A percentile compares a stretch with the other conserved stretches of the same genome.
phyloP scores from a whole-genome alignment of 78 protist species.

The Polysphondylium violaceum region DNA sequence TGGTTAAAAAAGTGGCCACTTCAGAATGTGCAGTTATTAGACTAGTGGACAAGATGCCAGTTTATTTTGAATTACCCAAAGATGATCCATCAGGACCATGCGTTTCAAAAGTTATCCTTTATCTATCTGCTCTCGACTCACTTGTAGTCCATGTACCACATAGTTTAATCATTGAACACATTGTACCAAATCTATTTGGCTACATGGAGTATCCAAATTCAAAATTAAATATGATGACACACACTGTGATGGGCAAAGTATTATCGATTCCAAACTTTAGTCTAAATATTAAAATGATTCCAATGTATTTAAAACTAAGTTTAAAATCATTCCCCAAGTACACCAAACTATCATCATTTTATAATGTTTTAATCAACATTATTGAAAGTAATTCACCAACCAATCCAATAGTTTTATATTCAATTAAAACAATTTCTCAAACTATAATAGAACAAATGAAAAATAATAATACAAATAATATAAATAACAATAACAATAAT shows the following conservation, averaged over 20 bases:
- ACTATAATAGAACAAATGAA: conserved; percentile 1
- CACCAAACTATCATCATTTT: conserved; percentile 39
- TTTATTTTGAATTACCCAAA: conserved; percentile 18
- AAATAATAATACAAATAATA: conserved; percentile 1
- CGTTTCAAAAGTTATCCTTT: conserved; percentile 49
- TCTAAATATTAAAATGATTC: conserved; percentile 53
- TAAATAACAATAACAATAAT: background rate
- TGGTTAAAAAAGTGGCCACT: conserved; percentile 19
- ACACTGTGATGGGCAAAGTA: conserved; percentile 24
- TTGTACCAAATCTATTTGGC: conserved; percentile 71
- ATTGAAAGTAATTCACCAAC: conserved; percentile 73
- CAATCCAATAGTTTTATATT: conserved; percentile 47
- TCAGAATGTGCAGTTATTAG: conserved; percentile 75
- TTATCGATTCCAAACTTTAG: conserved; percentile 52
- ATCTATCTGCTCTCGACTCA: conserved; percentile 30
- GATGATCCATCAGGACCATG: no score
- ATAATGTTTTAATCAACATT: conserved; percentile 35
- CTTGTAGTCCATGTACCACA: conserved; percentile 41
- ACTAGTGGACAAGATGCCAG: conserved; percentile 57
- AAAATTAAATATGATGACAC: conserved; percentile 24
- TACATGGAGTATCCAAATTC: conserved; percentile 78
- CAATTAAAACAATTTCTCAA: conserved; percentile 25
- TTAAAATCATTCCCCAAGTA: conserved; percentile 52
- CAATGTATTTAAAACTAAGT: conserved; percentile 29
- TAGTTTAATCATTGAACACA: conserved; percentile 39